A percentile compares a stretch with the other conserved stretches of the same genome.
Conservation (phyloP, 768 basidiomycete genomes). For the Lactarius hatsudake region DNA sequence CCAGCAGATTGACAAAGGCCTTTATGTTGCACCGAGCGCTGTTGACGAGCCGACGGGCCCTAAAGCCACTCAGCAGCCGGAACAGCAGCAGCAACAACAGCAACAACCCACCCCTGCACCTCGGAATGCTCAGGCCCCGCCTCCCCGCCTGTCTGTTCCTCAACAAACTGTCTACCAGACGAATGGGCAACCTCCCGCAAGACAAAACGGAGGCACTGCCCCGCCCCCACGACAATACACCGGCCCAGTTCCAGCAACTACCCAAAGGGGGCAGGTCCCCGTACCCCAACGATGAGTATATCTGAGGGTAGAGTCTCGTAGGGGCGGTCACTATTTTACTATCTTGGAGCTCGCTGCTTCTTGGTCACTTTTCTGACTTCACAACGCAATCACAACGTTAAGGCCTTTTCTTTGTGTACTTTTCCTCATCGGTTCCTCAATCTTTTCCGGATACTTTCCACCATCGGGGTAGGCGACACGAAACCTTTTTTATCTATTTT, state of each 20-base stretch:
- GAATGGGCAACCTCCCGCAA: conserved; percentile 29
- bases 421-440: not conserved
- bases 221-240: conserved; percentile 28
- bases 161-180: conserved; percentile 36
- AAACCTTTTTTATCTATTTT: conserved; percentile 21
- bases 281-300: conserved; percentile 25
- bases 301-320: not conserved
- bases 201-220: conserved; percentile 31
- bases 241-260: conserved; percentile 21
- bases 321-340: not conserved
- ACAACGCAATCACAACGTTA: conserved; percentile 18
- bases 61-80: conserved; percentile 35
- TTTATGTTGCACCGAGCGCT: conserved; percentile 85
- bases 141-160: conserved; percentile 18
- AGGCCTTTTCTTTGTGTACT: conserved; percentile 13
- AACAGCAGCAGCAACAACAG: conserved; percentile 26
- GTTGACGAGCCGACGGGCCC: conserved; percentile 45
- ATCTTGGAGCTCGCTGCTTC: conserved; percentile 4
- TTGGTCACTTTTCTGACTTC: conserved; percentile 14
- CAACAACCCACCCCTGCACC: conserved; percentile 21
- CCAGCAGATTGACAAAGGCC: conserved; percentile 79
- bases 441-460: not conserved
- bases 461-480: conserved; percentile 10
- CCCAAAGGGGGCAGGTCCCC: conserved; percentile 31
- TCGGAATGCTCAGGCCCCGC: conserved; percentile 15